Conservation (phyloP, 148 eudicot species). For the Camellia japonica region DNA sequence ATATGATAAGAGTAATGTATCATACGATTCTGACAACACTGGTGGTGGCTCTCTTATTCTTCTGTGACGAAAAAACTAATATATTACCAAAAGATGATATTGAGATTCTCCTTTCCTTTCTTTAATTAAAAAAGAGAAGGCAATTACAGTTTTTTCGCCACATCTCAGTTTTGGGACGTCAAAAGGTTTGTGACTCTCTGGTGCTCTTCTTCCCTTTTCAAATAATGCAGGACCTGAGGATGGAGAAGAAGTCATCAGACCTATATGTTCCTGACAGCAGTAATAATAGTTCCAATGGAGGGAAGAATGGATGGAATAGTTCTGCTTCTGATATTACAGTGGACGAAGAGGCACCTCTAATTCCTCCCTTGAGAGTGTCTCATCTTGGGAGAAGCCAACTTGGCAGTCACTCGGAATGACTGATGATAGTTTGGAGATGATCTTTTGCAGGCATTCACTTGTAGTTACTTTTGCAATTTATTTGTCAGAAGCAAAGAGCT, state of each 20-base stretch:
- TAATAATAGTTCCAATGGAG: slow-evolving; percentile 18
- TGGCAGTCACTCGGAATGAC: slow-evolving; percentile 14
- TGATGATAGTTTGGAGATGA: background rate
- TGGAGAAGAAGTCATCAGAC: slow-evolving; percentile 51
- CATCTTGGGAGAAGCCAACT: slow-evolving; percentile 39
- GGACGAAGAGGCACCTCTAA: slow-evolving; percentile 56
- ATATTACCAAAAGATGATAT: too few species aligned
- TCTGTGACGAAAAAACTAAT: too few species aligned
- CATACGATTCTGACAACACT: too few species aligned
- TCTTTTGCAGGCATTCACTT: background rate
- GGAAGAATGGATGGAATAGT: slow-evolving; percentile 29
- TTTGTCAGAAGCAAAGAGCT: background rate
- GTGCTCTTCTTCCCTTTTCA: background rate
- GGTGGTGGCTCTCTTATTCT: too few species aligned
- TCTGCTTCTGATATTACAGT: slow-evolving; percentile 29
- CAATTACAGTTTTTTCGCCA: background rate
- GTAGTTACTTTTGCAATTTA: background rate
- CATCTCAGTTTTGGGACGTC: background rate
- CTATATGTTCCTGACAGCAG: slow-evolving; percentile 33
- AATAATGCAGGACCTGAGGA: slow-evolving; percentile 44
- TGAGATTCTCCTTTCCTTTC: too few species aligned
- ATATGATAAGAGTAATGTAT: too few species aligned
- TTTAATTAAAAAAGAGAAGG: too few species aligned
- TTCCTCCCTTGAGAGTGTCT: slow-evolving; percentile 12
- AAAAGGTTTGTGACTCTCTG: background rate